Base-by-base conservation (phyloP, 306 rosid genomes). In the Ormosia emarginata region DNA sequence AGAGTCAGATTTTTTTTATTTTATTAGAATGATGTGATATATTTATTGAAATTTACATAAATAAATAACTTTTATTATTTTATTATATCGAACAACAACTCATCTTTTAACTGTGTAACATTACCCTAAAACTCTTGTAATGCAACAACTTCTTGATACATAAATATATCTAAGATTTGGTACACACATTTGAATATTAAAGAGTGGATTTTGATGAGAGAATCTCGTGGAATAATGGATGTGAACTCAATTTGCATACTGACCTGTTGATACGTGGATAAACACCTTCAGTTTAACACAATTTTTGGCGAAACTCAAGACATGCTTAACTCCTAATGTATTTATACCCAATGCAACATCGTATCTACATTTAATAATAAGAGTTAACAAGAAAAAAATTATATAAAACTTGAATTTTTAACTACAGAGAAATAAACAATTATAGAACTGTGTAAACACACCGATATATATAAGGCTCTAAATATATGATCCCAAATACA, bases 221-320 rank as follows among this genome's bases (percentile, higher is more conserved):
- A 15, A 41, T 57, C 52, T 10, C 3, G 53, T 41, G 37, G 5
- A 40, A 40, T 15, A 67, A 66, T 66, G 5, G 12, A 49, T 66
- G 46, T 37, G 73, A 17, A 36, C 13, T 4, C 58, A 18, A 40
- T 39, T 12, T 64, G 55, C 14, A 75, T 1, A 53, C 85, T 30
- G 14, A 94, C 97, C 98, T 15, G 98, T 94, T 62, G 98, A 94
- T 14, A 94, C 91, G 53, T 92, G 97, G 41, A 94, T 81, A 29
- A 94, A 71, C 58, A 88, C 88, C 85, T 84, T 75, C 1, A 90
- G 68, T 11, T 71, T 84, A 46, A 65, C 7, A 59, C 97, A 92
- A 8, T 73, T 82, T 83, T 92, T 92, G 55, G 95, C 93, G 53
- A 94, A 94, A 85, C 58, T 84, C 50, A 92, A 8, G 2, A 87